phyloP scores from a whole-genome alignment of 441 rosid species.

The Gossypium gossypioides region DNA sequence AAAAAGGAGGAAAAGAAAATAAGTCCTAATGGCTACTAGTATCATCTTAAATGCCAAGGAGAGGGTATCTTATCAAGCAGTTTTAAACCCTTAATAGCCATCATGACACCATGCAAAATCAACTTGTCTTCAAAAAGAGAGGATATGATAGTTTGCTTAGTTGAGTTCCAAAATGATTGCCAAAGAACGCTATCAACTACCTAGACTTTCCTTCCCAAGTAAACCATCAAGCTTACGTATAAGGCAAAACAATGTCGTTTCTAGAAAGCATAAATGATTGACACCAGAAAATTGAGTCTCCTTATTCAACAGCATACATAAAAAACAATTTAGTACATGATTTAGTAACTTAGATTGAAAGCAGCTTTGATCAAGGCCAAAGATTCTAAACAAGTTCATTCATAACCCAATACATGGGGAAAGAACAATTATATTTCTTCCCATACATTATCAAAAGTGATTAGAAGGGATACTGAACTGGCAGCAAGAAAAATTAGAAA shows the following conservation, averaged over 20 bases:
- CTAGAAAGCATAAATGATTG: neutral
- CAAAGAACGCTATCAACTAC: neutral
- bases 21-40: neutral
- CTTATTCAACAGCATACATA: constrained; percentile 12
- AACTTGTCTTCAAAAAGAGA: neutral
- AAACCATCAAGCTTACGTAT: neutral
- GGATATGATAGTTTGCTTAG: neutral
- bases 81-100: neutral
- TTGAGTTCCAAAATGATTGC: neutral
- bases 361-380: neutral
- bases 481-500: constrained; percentile 5
- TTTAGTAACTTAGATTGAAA: neutral
- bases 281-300: neutral
- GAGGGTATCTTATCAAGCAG: neutral
- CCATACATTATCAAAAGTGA: neutral
- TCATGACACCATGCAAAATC: neutral
- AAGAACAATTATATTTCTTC: neutral
- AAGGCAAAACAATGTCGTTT: neutral
- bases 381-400: neutral
- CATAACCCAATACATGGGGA: neutral
- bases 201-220: neutral
- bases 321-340: neutral
- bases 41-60: constrained; percentile 5
- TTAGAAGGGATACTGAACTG: neutral
- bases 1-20: constrained; percentile 7